Evolutionary conservation across 768 basidiomycete species (phyloP).

Genomic region (Leccinum longicurvipes): DNA sequence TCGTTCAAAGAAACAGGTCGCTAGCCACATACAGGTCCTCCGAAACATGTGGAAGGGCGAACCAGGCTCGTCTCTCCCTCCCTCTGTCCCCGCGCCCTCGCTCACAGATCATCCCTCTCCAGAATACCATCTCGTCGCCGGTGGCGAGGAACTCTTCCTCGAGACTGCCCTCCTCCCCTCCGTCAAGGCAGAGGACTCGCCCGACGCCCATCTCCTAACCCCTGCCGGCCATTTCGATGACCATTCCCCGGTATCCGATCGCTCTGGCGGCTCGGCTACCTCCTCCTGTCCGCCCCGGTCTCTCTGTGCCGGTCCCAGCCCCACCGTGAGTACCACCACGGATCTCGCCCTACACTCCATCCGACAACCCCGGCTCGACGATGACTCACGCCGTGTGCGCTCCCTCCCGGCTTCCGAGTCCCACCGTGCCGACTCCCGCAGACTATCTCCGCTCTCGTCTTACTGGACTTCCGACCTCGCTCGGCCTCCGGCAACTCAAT

Average conservation of each 20-base stretch:
- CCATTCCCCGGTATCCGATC: conserved; percentile 31
- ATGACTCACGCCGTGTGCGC: conserved; percentile 29
- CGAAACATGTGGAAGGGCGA: conserved; percentile 89
- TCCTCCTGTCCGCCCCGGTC: conserved; percentile 27
- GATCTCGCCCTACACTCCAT: conserved; percentile 26
- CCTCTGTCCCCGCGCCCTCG: background rate
- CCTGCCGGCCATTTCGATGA: conserved; percentile 34
- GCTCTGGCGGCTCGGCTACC: conserved; percentile 28
- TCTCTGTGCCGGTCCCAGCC: conserved; percentile 22
- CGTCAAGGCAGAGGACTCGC: conserved; percentile 56
- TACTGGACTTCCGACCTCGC: conserved; percentile 27
- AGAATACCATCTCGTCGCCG: conserved; percentile 80
- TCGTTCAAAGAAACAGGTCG: conserved; percentile 84
- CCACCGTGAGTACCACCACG: conserved; percentile 18
- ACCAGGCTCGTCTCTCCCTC: conserved; percentile 46
- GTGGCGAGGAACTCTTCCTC: conserved; percentile 68
- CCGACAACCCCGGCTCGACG: conserved; percentile 24
- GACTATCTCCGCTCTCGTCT: conserved; percentile 31
- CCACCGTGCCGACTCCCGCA: conserved; percentile 29
- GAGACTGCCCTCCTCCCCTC: conserved; percentile 46
- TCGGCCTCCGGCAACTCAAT: conserved; percentile 25
- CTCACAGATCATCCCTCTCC: conserved; percentile 8
- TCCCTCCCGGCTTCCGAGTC: conserved; percentile 30
- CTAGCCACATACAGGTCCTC: conserved; percentile 83
- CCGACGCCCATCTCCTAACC: conserved; percentile 41